phyloP scores from a whole-genome alignment of 1,284 basidiomycete genomes.

The Leccinum ponderosum region DNA sequence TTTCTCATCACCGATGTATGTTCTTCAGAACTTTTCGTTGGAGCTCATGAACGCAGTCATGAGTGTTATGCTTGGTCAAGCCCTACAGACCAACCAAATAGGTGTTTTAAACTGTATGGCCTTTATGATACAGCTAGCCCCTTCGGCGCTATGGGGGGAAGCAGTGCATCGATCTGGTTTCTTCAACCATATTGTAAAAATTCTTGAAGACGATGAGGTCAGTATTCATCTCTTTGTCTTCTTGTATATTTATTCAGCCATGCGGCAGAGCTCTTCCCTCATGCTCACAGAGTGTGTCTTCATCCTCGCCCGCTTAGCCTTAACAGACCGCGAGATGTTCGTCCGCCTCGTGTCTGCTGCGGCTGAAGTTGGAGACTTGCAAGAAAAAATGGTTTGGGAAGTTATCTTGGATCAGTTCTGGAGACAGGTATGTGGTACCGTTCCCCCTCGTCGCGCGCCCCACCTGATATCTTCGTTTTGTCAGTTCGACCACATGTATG shows the following conservation, averaged over 20 bases:
- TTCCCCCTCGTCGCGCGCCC: background rate
- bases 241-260: constrained; percentile 14
- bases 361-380: constrained; percentile 45
- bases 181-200: constrained; percentile 58
- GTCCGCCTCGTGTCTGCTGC: constrained; percentile 64
- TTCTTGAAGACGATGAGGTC: constrained; percentile 66
- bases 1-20: constrained; percentile 3
- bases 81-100: constrained; percentile 54
- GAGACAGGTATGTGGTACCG: constrained; percentile 53
- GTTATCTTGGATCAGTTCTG: constrained; percentile 77
- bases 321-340: constrained; percentile 65
- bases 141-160: constrained; percentile 65
- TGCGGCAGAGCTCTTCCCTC: constrained; percentile 46
- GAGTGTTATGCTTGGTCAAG: constrained; percentile 48
- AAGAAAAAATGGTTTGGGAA: constrained; percentile 61
- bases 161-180: constrained; percentile 70
- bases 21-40: constrained; percentile 45
- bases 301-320: constrained; percentile 66
- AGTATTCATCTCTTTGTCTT: constrained; percentile 11
- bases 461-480: constrained; percentile 3
- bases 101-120: constrained; percentile 56
- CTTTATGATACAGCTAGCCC: constrained; percentile 61
- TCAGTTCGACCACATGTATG: constrained; percentile 85
- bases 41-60: constrained; percentile 59
- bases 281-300: constrained; percentile 66